Evolutionary conservation across 148 eudicot genomes (phyloP).

Genomic region (Amaranthus cruentus): DNA sequence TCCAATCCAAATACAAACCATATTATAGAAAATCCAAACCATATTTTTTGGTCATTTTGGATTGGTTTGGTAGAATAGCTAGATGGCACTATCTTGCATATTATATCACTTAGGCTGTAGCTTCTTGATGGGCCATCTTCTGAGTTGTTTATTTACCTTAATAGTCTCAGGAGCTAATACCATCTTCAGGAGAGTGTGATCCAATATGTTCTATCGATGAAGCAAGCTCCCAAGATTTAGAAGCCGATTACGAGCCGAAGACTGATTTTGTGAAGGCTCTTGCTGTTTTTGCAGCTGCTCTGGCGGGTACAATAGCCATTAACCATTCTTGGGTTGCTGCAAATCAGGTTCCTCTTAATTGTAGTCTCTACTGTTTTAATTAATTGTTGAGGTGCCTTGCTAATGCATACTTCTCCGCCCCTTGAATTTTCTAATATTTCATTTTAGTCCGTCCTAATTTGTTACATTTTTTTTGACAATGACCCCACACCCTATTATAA

Average conservation of each 20-base stretch:
- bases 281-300: conserved; percentile 71
- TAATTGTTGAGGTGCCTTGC: conserved; percentile 1
- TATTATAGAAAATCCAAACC: no score
- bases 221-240: conserved; percentile 55
- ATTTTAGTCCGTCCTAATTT: no score
- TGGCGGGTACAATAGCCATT: conserved; percentile 72
- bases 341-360: conserved; percentile 58
- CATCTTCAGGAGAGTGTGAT: conserved; percentile 68
- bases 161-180: conserved; percentile 38
- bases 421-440: no score
- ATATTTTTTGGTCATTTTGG: no score
- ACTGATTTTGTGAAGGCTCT: conserved; percentile 82
- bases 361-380: conserved; percentile 8
- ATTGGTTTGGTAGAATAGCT: not conserved
- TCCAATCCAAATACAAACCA: no score
- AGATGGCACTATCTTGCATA: not conserved
- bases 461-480: no score
- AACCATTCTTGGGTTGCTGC: conserved; percentile 95
- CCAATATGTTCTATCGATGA: conserved; percentile 87
- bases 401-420: not conserved
- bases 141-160: conserved; percentile 10
- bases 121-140: conserved; percentile 1
- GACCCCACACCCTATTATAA: no score
- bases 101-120: not conserved
- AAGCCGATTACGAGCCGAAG: conserved; percentile 64